phyloP scores from a whole-genome alignment of 192 early-diverging fungal species.

The Linnemannia hyalina region DNA sequence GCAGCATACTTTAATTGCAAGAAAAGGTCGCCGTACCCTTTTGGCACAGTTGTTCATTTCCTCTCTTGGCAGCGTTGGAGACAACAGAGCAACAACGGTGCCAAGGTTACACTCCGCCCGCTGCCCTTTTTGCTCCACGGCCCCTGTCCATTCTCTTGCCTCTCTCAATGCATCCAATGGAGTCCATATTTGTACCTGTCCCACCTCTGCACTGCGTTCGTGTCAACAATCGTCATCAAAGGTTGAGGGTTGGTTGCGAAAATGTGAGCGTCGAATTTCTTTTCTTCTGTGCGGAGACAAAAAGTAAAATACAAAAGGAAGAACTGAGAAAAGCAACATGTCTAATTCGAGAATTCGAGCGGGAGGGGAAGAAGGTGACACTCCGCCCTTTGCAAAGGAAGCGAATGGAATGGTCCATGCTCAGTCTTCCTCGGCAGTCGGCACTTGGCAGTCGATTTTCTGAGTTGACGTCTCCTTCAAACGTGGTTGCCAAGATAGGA shows the following conservation, averaged over 20 bases:
- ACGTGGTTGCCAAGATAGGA: background rate
- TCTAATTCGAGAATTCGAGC: no score
- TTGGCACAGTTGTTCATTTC: conserved; percentile 1
- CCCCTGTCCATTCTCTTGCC: background rate
- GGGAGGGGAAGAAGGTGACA: background rate
- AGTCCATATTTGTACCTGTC: conserved; percentile 5
- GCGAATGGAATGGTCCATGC: conserved; percentile 1
- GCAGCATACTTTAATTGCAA: background rate
- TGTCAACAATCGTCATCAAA: conserved; percentile 8
- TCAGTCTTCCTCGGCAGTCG: background rate
- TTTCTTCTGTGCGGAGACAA: background rate
- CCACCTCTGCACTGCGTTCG: background rate
- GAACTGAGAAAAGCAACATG: background rate
- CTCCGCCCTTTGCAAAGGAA: background rate
- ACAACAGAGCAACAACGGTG: background rate
- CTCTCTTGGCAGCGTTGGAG: background rate
- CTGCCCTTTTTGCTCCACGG: background rate
- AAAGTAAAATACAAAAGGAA: background rate
- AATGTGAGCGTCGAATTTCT: background rate
- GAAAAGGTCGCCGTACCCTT: background rate
- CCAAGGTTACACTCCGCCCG: conserved; percentile 1
- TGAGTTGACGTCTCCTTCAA: background rate
- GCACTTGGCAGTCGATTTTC: background rate
- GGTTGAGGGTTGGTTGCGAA: background rate
- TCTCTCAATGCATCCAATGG: background rate